Base-by-base conservation (phyloP, 306 rosid species). In the cucumber (Cucumis sativus) region DNA sequence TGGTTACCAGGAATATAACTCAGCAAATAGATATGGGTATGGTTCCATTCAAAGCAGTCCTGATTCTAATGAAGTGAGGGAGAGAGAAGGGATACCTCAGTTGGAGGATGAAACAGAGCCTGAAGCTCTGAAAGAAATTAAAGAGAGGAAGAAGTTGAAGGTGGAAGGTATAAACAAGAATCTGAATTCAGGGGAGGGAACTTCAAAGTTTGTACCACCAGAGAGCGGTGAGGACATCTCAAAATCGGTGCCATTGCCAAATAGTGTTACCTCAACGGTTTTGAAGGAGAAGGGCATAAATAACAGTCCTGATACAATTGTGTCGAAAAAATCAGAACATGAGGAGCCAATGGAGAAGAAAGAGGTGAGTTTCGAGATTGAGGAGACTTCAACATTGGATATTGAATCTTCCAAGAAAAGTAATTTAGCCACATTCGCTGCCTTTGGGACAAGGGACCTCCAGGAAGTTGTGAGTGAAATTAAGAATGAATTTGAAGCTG, bases 71-170 rank as follows among this genome's bases (percentile, higher is more conserved):
- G 99, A 96, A 76, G 97, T 96, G 85, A 89, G 99, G 82, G 92
- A 89, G 84, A 90, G 97, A 33, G 99, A 96, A 75, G 99, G 99
- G 62, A 96, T 96, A 85, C 99, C 99, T 3, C 98, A 96, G 30
- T 83, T 96, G 84, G 99, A 96, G 83, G 98, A 96, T n/a, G 99
- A 92, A 33, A 88, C 88, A 1, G 98, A 92, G 78, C 91, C 84
- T 0, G 97, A 95, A 78, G 78, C 47, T 45, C 21, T 75, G 83
- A 88, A 85, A 72, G 90, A 68, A 77, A 65, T 76, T 74, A 20
- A 57, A 2, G 84, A 55, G 81, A 84, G 81, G 75, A 88, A 84
- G 81, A 88, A 85, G 79, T 2, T 84, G 74, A 84, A 45, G 9
- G 89, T 70, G 77, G 78, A 86, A 51, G 56, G 40, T 0, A 14